Base-by-base conservation (phyloP, 2,329 filamentous ascomycete genomes). In the Alternaria gansuensis region DNA sequence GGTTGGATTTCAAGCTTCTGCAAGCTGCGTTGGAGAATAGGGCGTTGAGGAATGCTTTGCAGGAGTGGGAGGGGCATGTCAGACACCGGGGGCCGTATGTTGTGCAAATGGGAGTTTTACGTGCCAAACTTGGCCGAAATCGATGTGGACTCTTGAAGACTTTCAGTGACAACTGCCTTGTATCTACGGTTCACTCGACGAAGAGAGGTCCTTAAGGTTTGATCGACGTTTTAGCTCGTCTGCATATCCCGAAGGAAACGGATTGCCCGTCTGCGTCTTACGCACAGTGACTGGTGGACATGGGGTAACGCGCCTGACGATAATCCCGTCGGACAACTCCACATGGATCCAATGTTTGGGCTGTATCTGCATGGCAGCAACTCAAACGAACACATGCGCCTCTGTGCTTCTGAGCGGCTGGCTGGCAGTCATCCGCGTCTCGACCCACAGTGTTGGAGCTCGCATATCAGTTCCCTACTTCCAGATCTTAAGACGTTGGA, bases 281-380 rank as follows among this genome's bases (percentile, higher is more conserved):
- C 11, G 21, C 41, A 44, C 17, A 31, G 13, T 4, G 54, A 64
- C 37, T 70, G 69, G 68, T 68, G 61, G 60, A 66, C 60, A 5
- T 69, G 66, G 67, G 44, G 59, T 9, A 4, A 57, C 26, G 56
- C 63, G 0, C 33, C 17, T 11, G 41, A 13, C 8, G 40, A 44
- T 0, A 8, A 58, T 21, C 9, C 37, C 0, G 7, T 4, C 10
- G 1, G 54, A 3, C 59, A 65, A 8, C 65, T 74, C 2, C 64
- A 37, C 21, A 60, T 74, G 5, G 71, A 74, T 14, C 71, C 72
- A 5, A 56, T 60, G 1, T 28, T 65, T 31, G 66, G 66, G 4
- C 31, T 5, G 9, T 21, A 54, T 8, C 8, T 24, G 0, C 3
- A 17, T 2, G n/a, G 37, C 14, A 57, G 63, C 2, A 54, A 62